Evolutionary conservation across 345 rosid species (phyloP).

Genomic region (Brassica carinata): DNA sequence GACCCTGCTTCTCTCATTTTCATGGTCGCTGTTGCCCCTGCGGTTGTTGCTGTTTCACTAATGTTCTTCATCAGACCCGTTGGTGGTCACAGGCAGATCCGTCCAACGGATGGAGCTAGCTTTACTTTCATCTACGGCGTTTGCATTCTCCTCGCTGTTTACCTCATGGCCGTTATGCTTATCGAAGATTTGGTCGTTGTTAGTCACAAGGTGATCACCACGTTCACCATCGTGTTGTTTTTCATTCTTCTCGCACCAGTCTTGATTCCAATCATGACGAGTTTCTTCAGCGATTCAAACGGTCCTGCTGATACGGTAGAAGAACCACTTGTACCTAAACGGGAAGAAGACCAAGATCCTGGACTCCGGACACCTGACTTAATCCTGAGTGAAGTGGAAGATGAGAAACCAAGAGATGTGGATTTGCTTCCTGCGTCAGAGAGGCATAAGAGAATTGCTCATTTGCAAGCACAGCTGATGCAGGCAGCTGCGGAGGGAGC

Average conservation of each 20-base stretch:
- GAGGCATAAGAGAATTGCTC: slow-evolving; percentile 80
- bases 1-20: slow-evolving; percentile 83
- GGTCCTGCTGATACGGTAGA: slow-evolving; percentile 53
- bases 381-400: slow-evolving; percentile 89
- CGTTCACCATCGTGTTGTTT: slow-evolving; percentile 66
- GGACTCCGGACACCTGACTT: slow-evolving; percentile 49
- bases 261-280: slow-evolving; percentile 60
- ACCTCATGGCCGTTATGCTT: slow-evolving; percentile 89
- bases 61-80: slow-evolving; percentile 95
- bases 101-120: slow-evolving; percentile 66
- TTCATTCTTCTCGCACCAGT: slow-evolving; percentile 69
- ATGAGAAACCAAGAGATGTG: slow-evolving; percentile 88
- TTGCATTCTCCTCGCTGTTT: slow-evolving; percentile 85
- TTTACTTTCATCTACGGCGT: slow-evolving; percentile 69
- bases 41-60: slow-evolving; percentile 63
- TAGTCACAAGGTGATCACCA: slow-evolving; percentile 47
- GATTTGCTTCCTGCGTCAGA: slow-evolving; percentile 88
- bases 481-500: slow-evolving; percentile 95
- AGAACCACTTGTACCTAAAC: slow-evolving; percentile 61
- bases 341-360: slow-evolving; percentile 50
- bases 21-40: slow-evolving; percentile 97
- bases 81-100: slow-evolving; percentile 86
- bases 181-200: slow-evolving; percentile 72
- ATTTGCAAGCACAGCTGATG: slow-evolving; percentile 71
- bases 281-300: slow-evolving; percentile 49